Percentiles rank a stretch among this genome's conserved stretches.
Conservation (phyloP, 1,284 basidiomycete genomes). For the Rhodotorula sp. region DNA sequence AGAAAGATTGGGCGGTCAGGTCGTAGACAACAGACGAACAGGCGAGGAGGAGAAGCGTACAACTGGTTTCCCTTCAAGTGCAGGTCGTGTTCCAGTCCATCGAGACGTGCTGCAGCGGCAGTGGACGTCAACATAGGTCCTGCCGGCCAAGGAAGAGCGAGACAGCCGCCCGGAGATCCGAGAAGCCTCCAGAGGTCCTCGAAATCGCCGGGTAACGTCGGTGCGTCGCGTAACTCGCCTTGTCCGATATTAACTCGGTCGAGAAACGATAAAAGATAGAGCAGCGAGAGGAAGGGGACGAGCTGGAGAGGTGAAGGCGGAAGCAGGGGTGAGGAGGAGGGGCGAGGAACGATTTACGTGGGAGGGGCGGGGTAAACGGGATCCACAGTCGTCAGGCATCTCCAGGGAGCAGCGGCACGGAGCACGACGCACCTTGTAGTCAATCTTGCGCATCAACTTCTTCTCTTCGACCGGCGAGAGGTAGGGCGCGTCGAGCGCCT, state of each 20-base stretch:
- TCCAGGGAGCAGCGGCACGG: too few species aligned
- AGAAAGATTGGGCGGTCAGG: neutral
- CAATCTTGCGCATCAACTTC: slow-evolving; percentile 31
- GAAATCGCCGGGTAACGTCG: too few species aligned
- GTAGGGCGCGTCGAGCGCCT: neutral
- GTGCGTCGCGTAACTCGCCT: slow-evolving; percentile 5
- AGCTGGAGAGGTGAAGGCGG: slow-evolving; percentile 15
- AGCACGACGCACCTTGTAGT: slow-evolving; percentile 26
- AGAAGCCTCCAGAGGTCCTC: too few species aligned
- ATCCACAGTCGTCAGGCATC: too few species aligned
- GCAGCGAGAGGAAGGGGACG: slow-evolving; percentile 39
- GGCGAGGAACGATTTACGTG: too few species aligned
- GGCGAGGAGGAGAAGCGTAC: neutral
- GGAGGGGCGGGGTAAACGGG: too few species aligned
- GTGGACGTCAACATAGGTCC: neutral
- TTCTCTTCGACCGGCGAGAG: slow-evolving; percentile 25
- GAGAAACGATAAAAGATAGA: slow-evolving; percentile 51
- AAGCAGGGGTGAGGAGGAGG: neutral
- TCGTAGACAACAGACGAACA: neutral
- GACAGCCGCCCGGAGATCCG: too few species aligned
- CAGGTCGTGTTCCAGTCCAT: slow-evolving; percentile 50
- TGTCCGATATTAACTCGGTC: slow-evolving; percentile 45
- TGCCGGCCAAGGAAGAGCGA: too few species aligned
- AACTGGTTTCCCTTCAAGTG: slow-evolving; percentile 45
- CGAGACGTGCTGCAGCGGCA: slow-evolving; percentile 20